phyloP scores from a whole-genome alignment of 805 yeast species.

The Kodamaea leandrae region DNA sequence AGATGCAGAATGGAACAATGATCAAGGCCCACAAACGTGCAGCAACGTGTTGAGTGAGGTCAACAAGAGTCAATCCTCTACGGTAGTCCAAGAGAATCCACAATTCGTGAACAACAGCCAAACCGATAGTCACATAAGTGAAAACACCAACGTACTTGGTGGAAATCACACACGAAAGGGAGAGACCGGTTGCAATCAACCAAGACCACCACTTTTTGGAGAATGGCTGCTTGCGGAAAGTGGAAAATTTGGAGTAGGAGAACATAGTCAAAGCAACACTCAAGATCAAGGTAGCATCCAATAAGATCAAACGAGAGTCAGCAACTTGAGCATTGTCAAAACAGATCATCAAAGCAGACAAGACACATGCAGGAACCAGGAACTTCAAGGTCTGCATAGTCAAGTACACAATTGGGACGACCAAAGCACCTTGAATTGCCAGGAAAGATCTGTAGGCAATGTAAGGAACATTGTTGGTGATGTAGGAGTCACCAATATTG shows the following conservation, averaged over 20 bases:
- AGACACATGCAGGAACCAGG: conserved; percentile 71
- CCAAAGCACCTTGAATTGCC: conserved; percentile 77
- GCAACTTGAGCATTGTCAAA: conserved; percentile 89
- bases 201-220: conserved; percentile 79
- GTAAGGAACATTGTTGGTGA: conserved; percentile 78
- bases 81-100: conserved; percentile 82
- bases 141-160: conserved; percentile 96
- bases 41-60: conserved; percentile 64
- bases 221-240: conserved; percentile 65
- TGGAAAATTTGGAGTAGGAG: conserved; percentile 74
- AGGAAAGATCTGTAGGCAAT: conserved; percentile 75
- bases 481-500: conserved; percentile 79
- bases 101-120: conserved; percentile 79
- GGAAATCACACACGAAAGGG: conserved; percentile 87
- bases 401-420: conserved; percentile 78
- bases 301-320: conserved; percentile 84
- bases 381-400: conserved; percentile 85
- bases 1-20: conserved; percentile 76
- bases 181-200: conserved; percentile 79
- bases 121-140: conserved; percentile 84
- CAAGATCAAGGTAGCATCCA: conserved; percentile 85
- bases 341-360: conserved; percentile 72
- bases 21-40: conserved; percentile 73
- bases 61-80: conserved; percentile 57
- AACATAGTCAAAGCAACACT: conserved; percentile 80